phyloP scores from a whole-genome alignment of 306 rosid species.

The Trichosanthes cucumerina region DNA sequence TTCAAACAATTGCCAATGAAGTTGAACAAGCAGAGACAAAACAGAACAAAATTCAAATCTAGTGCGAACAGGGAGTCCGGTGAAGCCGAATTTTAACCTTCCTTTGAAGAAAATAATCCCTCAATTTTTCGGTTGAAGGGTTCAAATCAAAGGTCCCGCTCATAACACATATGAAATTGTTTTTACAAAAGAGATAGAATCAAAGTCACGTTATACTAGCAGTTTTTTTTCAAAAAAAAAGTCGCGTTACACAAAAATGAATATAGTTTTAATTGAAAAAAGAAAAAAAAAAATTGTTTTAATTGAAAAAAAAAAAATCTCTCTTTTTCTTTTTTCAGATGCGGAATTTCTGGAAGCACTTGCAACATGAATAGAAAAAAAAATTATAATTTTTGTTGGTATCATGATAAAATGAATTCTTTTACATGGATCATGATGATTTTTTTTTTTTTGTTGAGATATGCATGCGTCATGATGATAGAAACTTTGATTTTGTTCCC shows the following conservation, averaged over 20 bases:
- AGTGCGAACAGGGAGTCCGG: neutral
- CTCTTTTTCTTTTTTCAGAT: neutral
- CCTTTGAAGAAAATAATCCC: neutral
- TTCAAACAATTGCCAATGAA: neutral
- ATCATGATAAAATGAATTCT: neutral
- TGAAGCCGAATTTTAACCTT: neutral
- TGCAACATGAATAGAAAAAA: neutral
- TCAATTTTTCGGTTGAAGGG: conserved; percentile 1
- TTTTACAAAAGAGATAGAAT: too few relatives aligned
- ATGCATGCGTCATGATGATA: neutral
- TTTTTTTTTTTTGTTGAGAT: neutral
- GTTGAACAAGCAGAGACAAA: neutral
- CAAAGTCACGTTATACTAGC: too few relatives aligned
- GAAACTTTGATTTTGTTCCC: neutral
- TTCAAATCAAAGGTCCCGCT: conserved; percentile 8
- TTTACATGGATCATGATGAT: neutral
- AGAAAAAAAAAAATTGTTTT: too few relatives aligned
- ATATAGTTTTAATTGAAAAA: too few relatives aligned
- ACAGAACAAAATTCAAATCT: neutral
- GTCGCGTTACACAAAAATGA: too few relatives aligned
- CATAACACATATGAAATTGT: neutral
- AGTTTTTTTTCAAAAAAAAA: too few relatives aligned
- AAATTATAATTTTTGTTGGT: neutral
- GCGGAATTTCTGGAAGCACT: neutral
- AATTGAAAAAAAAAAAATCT: too few relatives aligned